These are phyloP conservation scores for Mycena amicta DNA, from an alignment of 768 basidiomycete species.

Conservation along the genomic window DNA sequence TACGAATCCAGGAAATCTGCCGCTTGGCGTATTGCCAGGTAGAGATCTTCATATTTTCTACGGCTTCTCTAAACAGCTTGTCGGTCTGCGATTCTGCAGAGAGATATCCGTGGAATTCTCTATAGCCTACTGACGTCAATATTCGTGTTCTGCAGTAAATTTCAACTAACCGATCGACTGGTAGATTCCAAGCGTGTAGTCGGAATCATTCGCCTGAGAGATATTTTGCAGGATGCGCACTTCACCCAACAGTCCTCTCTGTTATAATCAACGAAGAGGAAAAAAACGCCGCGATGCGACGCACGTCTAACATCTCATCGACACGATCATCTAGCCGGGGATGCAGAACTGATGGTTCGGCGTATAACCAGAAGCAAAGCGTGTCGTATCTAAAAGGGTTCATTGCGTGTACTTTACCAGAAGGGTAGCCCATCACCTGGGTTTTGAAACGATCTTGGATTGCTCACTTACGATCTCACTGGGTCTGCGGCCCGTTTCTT, in stretches of 20 bases:
- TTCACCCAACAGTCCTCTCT: conserved; percentile 84
- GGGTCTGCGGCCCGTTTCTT: conserved; percentile 62
- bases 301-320: conserved; percentile 87
- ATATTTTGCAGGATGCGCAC: conserved; percentile 52
- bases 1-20: conserved; percentile 90
- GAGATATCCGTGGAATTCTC: conserved; percentile 80
- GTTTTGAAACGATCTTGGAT: conserved; percentile 42
- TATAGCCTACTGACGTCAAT: too few species aligned
- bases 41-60: conserved; percentile 81
- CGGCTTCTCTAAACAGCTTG: conserved; percentile 52
- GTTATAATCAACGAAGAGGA: conserved; percentile 10
- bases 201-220: conserved; percentile 26
- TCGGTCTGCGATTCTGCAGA: conserved; percentile 41
- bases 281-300: background rate
- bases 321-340: conserved; percentile 77
- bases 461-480: conserved; percentile 75
- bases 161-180: conserved; percentile 82
- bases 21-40: conserved; percentile 91
- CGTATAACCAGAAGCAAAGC: conserved; percentile 90
- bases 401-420: background rate
- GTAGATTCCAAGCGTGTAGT: conserved; percentile 86
- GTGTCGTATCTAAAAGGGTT: conserved; percentile 69
- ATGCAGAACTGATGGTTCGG: conserved; percentile 62
- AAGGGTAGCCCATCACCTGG: too few species aligned
- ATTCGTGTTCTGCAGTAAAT: too few species aligned